Percentiles rank a stretch among this genome's conserved stretches.
These are phyloP conservation scores for Rhodotorula sp. DNA, from an alignment of 1,284 basidiomycete species.

Conservation along the genomic window DNA sequence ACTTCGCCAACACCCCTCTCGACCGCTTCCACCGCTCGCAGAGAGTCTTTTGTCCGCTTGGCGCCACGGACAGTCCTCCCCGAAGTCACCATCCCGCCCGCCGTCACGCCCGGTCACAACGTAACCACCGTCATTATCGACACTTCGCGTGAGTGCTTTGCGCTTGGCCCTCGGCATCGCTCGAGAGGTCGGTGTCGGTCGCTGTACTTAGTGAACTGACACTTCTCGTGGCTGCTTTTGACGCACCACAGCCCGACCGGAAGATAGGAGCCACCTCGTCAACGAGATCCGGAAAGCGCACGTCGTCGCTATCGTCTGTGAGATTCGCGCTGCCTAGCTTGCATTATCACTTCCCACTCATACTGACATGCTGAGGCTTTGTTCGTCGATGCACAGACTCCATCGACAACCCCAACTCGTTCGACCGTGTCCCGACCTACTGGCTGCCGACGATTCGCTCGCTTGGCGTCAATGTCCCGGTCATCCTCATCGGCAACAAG, in stretches of 20 bases:
- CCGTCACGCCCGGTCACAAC: constrained; percentile 84
- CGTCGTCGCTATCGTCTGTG: constrained; percentile 89
- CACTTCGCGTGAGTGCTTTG: constrained; percentile 65
- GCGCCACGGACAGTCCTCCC: constrained; percentile 79
- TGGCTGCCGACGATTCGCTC: constrained; percentile 98
- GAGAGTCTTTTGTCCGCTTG: constrained; percentile 40
- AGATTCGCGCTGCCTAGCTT: background rate
- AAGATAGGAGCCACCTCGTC: constrained; percentile 82
- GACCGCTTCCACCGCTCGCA: constrained; percentile 17
- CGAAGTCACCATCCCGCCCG: constrained; percentile 92
- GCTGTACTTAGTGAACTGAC: background rate
- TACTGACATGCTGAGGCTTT: background rate
- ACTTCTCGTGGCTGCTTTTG: background rate
- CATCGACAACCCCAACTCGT: constrained; percentile 90
- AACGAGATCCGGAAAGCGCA: constrained; percentile 93
- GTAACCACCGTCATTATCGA: constrained; percentile 95
- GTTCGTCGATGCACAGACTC: constrained; percentile 55
- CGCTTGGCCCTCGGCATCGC: background rate
- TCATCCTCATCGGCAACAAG: constrained; percentile 97
- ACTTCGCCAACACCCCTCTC: background rate
- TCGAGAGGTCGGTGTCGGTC: constrained; percentile 26
- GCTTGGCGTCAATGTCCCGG: constrained; percentile 93
- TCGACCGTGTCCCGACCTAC: constrained; percentile 95
- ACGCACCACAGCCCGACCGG: constrained; percentile 60
- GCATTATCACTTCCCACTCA: background rate